Evolutionary conservation across 2,329 filamentous ascomycete genomes (phyloP), one percentile per base, ranked within the genome.

Genomic region (Pseudocercospora pini-densiflorae): DNA sequence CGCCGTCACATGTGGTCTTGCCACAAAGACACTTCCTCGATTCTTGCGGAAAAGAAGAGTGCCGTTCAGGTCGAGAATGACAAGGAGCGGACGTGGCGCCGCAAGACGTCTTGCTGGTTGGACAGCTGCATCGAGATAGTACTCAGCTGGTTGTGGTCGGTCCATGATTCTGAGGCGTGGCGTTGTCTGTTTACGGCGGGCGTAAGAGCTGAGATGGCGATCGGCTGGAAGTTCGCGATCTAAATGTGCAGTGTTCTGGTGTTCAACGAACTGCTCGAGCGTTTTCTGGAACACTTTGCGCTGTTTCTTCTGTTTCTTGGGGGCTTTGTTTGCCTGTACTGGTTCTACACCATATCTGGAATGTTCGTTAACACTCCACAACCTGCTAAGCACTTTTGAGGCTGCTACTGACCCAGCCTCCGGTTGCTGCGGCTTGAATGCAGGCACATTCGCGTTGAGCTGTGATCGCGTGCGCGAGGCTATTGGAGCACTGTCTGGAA

Each of bases 51-150:
- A 85, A 40, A 98, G 86, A 0, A 99, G 85, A 0, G 94, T 97
- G 68, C 95, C 95, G 78, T 98, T 99, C 43, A 99, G 87, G 79
- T 99, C 95, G 68, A 98, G 87, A 55, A 98, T 87, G 59, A 99
- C 84, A 23, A 99, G 88, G 36, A 97, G 85, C 1, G 68, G 71
- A 1, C 69, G 71, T n/a, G 76, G 71, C 4, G 33, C 27, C 27
- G 61, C 27, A 1, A 69, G 60, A 14, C 31, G 27, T 10, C 59
- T 64, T 5, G 71, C 62, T 21, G 55, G 40, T 43, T 69, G 21
- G 2, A 62, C 33, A 6, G 71, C 70, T 53, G 65, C 45, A 12
- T 67, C 43, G 6, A 72, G 43, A 66, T 77, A 77, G 2, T 57
- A 19, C 14, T 54, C 7, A 2, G 70, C 69, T 14, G 74, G 74